Percentiles rank a stretch among this genome's conserved stretches.
Evolutionary conservation across 371 early-diverging fungal genomes (phyloP).

Genomic region (Apophysomyces ossiformis): DNA sequence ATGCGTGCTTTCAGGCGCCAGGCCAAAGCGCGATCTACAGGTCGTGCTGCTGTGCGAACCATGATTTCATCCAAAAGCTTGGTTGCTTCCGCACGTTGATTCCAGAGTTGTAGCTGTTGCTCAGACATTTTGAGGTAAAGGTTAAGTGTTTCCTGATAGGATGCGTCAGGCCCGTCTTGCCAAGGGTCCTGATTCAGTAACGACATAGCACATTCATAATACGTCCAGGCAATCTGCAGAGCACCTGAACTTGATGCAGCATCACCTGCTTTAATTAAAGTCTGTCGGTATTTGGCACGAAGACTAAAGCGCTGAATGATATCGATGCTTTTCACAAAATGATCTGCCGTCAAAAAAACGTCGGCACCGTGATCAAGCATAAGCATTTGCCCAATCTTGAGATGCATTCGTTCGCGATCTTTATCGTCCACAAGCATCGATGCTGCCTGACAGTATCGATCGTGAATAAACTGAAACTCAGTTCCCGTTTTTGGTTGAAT

Average conservation of each 20-base stretch:
- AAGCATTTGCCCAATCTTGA: slow-evolving; percentile 43
- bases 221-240: slow-evolving; percentile 28
- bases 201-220: slow-evolving; percentile 36
- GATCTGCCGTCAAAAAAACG: slow-evolving; percentile 43
- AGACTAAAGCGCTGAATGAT: slow-evolving; percentile 24
- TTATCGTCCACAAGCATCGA: slow-evolving; percentile 35
- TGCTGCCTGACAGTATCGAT: slow-evolving; percentile 49
- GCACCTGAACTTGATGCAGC: slow-evolving; percentile 45
- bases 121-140: slow-evolving; percentile 41
- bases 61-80: slow-evolving; percentile 31
- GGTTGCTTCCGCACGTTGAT: slow-evolving; percentile 20
- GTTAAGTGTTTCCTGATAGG: slow-evolving; percentile 42
- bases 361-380: slow-evolving; percentile 33
- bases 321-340: slow-evolving; percentile 42
- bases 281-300: slow-evolving; percentile 32
- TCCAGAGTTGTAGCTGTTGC: slow-evolving; percentile 24
- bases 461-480: slow-evolving; percentile 47
- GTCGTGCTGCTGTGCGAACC: slow-evolving; percentile 28
- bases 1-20: slow-evolving; percentile 43
- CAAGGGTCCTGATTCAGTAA: slow-evolving; percentile 32
- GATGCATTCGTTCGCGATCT: slow-evolving; percentile 40
- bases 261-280: slow-evolving; percentile 38
- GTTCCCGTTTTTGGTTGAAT: slow-evolving; percentile 39
- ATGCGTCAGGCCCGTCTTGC: slow-evolving; percentile 33
- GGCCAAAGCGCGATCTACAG: slow-evolving; percentile 40